phyloP scores from a whole-genome alignment of 768 basidiomycete genomes.

The Agaricus sinodeliciosus region DNA sequence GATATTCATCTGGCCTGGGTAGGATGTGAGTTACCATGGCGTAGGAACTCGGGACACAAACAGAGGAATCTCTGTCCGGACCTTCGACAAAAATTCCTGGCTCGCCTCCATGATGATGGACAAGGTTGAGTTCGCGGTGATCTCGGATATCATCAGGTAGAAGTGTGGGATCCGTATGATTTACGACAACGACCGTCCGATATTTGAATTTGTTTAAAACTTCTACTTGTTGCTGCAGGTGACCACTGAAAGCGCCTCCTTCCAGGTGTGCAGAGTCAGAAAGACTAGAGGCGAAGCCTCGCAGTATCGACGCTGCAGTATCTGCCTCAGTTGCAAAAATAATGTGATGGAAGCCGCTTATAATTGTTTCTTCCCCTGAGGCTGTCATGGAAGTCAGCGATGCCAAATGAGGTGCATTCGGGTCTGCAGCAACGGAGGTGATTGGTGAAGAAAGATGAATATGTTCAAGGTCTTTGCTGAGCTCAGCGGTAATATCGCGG shows the following conservation, averaged over 20 bases:
- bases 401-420: constrained; percentile 23
- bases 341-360: constrained; percentile 56
- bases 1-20: constrained; percentile 27
- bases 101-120: constrained; percentile 18
- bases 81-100: constrained; percentile 9
- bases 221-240: constrained; percentile 7
- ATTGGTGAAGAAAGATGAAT: constrained; percentile 53
- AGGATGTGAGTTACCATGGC: constrained; percentile 72
- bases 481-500: constrained; percentile 46
- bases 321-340: constrained; percentile 73
- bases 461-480: constrained; percentile 38
- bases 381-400: constrained; percentile 30
- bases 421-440: constrained; percentile 34
- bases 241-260: not conserved
- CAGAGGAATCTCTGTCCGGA: constrained; percentile 12
- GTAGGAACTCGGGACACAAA: constrained; percentile 40
- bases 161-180: constrained; percentile 58
- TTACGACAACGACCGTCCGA: constrained; percentile 52
- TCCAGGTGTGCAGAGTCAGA: constrained; percentile 11
- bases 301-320: constrained; percentile 48
- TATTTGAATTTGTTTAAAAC: constrained; percentile 47
- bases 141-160: constrained; percentile 47
- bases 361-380: constrained; percentile 19
- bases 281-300: constrained; percentile 36
- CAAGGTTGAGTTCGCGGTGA: constrained; percentile 61